Evolutionary conservation across 108 stramenopile species (phyloP).

Genomic region (Craspedostauros australis): DNA sequence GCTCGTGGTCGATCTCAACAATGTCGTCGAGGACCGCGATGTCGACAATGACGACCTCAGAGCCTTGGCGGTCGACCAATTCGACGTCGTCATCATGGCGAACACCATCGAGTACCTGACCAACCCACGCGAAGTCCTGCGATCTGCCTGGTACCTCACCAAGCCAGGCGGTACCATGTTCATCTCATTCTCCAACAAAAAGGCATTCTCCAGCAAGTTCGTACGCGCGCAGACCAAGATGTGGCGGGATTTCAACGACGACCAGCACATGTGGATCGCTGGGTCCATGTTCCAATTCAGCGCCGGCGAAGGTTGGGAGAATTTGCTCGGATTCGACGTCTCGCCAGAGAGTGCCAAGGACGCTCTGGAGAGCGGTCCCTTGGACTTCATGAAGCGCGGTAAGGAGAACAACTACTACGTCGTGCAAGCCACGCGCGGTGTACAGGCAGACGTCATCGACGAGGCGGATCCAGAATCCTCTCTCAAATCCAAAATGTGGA

Average conservation of each 20-base stretch:
- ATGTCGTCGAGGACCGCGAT: constrained; percentile 59
- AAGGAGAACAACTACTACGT: constrained; percentile 60
- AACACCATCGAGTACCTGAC: constrained; percentile 82
- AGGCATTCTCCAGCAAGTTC: constrained; percentile 60
- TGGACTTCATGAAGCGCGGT: constrained; percentile 33
- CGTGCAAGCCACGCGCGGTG: constrained; percentile 69
- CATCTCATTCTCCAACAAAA: constrained; percentile 64
- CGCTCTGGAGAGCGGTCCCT: constrained; percentile 25
- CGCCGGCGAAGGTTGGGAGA: constrained; percentile 83
- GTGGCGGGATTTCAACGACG: constrained; percentile 90
- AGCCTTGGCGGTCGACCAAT: constrained; percentile 43
- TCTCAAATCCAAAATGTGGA: constrained; percentile 74
- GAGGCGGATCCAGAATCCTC: constrained; percentile 59
- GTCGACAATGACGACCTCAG: constrained; percentile 63
- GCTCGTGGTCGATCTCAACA: constrained; percentile 69
- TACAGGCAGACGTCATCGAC: constrained; percentile 54
- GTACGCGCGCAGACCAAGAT: constrained; percentile 80
- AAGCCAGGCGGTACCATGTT: constrained; percentile 85
- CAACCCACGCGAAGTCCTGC: constrained; percentile 79
- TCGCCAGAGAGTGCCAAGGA: constrained; percentile 73
- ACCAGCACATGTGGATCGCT: constrained; percentile 95
- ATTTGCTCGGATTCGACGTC: constrained; percentile 75
- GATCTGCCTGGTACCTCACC: constrained; percentile 64
- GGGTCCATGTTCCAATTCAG: constrained; percentile 91
- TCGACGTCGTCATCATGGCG: constrained; percentile 81